These are phyloP conservation scores for Globisporangium cylindrosporum DNA, from an alignment of 352 stramenopile genomes.

Conservation along the genomic window DNA sequence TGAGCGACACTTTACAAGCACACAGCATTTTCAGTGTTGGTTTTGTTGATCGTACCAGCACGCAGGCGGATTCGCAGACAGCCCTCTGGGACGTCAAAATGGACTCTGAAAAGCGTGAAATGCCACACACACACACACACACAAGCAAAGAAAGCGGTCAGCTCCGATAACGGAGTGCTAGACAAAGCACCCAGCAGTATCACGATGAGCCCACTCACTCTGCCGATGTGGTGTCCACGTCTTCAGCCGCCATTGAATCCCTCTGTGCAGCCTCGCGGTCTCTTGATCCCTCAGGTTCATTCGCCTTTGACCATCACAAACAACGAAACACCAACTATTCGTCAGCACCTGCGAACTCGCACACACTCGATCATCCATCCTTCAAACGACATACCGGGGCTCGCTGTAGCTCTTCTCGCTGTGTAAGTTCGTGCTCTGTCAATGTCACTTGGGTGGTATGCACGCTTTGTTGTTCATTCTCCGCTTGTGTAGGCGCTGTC, in stretches of 20 bases:
- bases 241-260: background rate
- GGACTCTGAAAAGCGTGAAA: background rate
- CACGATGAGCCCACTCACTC: constrained; percentile 5
- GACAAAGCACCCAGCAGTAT: too few species aligned
- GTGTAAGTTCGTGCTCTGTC: background rate
- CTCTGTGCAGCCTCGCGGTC: background rate
- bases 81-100: constrained; percentile 33
- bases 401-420: constrained; percentile 15
- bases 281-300: background rate
- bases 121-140: too few species aligned
- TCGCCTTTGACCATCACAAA: background rate
- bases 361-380: background rate
- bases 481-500: background rate
- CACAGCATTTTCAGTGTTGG: background rate
- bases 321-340: background rate
- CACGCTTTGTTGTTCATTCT: background rate
- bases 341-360: background rate
- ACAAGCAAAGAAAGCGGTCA: background rate
- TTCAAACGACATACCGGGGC: constrained; percentile 1
- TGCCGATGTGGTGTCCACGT: background rate
- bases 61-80: constrained; percentile 58
- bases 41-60: constrained; percentile 24
- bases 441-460: too few species aligned
- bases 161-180: background rate
- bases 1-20: background rate